phyloP scores from a whole-genome alignment of 2,329 filamentous ascomycete genomes.

The Pseudopyricularia cyperi region DNA sequence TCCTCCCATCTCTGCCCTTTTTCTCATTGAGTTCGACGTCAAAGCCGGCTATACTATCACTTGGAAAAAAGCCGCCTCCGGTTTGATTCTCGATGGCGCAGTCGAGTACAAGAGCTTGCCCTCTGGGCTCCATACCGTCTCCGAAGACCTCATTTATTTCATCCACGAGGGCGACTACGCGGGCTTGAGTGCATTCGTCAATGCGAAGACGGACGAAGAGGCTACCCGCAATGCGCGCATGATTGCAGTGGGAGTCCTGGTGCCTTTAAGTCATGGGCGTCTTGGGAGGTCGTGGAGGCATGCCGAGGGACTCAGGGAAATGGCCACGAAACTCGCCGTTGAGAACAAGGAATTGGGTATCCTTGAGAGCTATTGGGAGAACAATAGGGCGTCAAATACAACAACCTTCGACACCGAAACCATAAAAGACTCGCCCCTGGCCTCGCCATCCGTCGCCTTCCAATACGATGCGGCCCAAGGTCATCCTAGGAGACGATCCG shows the following conservation, averaged over 20 bases:
- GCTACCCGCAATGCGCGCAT: constrained; percentile 79
- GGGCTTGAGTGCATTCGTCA: constrained; percentile 84
- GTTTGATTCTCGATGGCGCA: constrained; percentile 66
- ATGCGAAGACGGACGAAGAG: constrained; percentile 63
- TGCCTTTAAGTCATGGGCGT: constrained; percentile 73
- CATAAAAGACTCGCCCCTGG: constrained; percentile 33
- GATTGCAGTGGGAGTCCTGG: constrained; percentile 80
- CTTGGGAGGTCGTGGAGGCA: constrained; percentile 85
- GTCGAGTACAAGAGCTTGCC: constrained; percentile 96
- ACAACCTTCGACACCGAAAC: constrained; percentile 21
- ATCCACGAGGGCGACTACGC: constrained; percentile 69
- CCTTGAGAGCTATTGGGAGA: constrained; percentile 73
- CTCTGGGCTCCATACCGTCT: constrained; percentile 80
- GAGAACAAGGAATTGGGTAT: constrained; percentile 48
- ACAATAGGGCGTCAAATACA: constrained; percentile 26
- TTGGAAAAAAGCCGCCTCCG: constrained; percentile 66
- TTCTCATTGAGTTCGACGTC: constrained; percentile 84
- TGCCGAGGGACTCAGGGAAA: constrained; percentile 58
- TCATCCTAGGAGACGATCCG: constrained; percentile 44
- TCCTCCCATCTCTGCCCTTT: constrained; percentile 61
- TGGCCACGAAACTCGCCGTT: constrained; percentile 57
- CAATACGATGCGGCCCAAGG: constrained; percentile 23
- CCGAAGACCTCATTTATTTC: constrained; percentile 87
- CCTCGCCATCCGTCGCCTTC: constrained; percentile 35
- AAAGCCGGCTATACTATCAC: constrained; percentile 83